Evolutionary conservation across 768 basidiomycete species (phyloP), one percentile per base, ranked within the genome.

Genomic region (Boletus tylopilopsis): DNA sequence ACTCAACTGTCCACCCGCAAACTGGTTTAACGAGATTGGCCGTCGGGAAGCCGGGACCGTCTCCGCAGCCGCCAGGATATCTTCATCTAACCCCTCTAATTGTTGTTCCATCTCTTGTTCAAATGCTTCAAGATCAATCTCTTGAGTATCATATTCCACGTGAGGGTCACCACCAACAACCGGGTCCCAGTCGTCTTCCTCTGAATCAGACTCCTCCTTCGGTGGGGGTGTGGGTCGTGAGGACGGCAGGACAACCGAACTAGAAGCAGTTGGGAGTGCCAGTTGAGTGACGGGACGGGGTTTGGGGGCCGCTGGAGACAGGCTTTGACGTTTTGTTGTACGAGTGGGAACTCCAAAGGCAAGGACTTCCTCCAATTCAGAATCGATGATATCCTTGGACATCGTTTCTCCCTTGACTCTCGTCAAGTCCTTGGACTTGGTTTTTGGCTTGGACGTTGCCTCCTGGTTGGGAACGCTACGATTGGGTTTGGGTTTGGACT

Each of bases 171-270:
- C 53, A 22, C 56, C 60, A 15, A 63, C 54, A 32, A 80, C 74
- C 37, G 71, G 66, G 48, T 82, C 79, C 81, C 80, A 84, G 16
- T 77, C 78, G 18, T 71, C 73, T 34, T 71, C 73, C 34, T 81
- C 81, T 5, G 76, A 68, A 18, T 75, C 74, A 4, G 71, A 70
- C 2, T 65, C 75, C 6, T 57, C 57, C 55, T 59, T 67, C 30
- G 41, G 61, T 42, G 33, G 66, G 54, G 34, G 61, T 42, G 33
- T 65, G 54, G 34, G 63, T 55, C 54, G 63, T 48, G 54, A 59
- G 33, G 67, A 61, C 9, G 67, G 69, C 8, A 71, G 40, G 55
- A 64, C 10, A 64, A 66, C 15, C 51, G 71, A 44, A 44, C 61
- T 45, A 43, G 71, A 51, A 42, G 58, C 56, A 32, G 60, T 62